Conservation (phyloP, 2,329 filamentous ascomycete species). For the Talaromyces sp. region DNA sequence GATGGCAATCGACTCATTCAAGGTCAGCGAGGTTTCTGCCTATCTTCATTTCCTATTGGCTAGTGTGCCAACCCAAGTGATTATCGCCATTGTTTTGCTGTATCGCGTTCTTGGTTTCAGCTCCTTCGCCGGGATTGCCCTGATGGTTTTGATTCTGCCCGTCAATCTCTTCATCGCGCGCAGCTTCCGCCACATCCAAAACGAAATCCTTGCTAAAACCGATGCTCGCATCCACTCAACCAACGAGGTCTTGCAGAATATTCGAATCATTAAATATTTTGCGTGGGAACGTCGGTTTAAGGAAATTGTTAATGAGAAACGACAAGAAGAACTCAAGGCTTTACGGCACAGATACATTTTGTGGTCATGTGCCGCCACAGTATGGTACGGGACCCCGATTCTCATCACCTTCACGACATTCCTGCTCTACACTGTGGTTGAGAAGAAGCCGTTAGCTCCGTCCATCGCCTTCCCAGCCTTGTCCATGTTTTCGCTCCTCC, state of each 20-base stretch:
- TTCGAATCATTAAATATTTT: slow-evolving; percentile 98
- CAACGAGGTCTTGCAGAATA: slow-evolving; percentile 95
- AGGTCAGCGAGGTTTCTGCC: slow-evolving; percentile 88
- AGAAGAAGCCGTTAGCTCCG: slow-evolving; percentile 82
- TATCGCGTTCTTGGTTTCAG: slow-evolving; percentile 89
- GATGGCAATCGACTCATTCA: slow-evolving; percentile 99
- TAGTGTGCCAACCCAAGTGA: slow-evolving; percentile 80
- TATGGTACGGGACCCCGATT: slow-evolving; percentile 94
- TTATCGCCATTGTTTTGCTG: slow-evolving; percentile 73
- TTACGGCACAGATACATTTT: slow-evolving; percentile 80
- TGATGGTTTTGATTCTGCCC: slow-evolving; percentile 85
- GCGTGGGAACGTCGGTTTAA: slow-evolving; percentile 95
- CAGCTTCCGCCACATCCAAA: slow-evolving; percentile 81
- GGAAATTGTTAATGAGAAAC: slow-evolving; percentile 82
- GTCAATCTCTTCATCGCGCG: slow-evolving; percentile 85
- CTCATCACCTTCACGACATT: slow-evolving; percentile 97
- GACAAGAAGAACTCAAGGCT: slow-evolving; percentile 69
- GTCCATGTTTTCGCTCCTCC: slow-evolving; percentile 89
- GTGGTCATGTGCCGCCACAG: slow-evolving; percentile 85
- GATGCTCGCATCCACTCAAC: slow-evolving; percentile 95
- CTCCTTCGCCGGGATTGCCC: slow-evolving; percentile 84
- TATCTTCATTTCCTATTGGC: slow-evolving; percentile 97
- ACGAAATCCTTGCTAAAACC: slow-evolving; percentile 85
- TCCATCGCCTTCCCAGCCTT: slow-evolving; percentile 95
- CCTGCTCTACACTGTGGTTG: slow-evolving; percentile 83